Evolutionary conservation across 768 basidiomycete genomes (phyloP).

Genomic region (Leccinum disarticulatum): DNA sequence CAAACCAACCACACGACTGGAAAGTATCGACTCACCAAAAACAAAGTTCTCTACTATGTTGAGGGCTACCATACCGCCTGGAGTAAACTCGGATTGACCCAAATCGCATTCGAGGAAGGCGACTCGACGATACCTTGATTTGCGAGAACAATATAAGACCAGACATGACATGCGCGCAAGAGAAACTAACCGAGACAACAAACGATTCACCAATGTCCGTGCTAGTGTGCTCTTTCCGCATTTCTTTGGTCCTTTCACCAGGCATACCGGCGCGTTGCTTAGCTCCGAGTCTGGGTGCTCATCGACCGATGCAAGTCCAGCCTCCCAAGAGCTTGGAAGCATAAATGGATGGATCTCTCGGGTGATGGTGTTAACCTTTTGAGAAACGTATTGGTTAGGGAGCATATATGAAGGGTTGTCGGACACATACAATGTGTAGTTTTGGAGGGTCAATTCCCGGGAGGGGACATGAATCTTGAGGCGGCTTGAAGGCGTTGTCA

Average conservation of each 20-base stretch:
- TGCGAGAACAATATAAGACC: not conserved
- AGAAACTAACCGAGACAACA: constrained; percentile 52
- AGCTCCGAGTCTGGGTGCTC: constrained; percentile 7
- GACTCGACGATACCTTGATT: constrained; percentile 66
- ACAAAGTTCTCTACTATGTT: constrained; percentile 64
- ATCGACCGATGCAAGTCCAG: constrained; percentile 22
- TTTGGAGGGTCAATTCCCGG: constrained; percentile 47
- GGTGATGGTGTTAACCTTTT: constrained; percentile 26
- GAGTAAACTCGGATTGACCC: constrained; percentile 93
- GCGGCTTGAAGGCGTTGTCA: constrained; percentile 58
- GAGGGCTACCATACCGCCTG: constrained; percentile 81
- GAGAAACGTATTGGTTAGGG: constrained; percentile 18
- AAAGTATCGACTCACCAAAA: constrained; percentile 53
- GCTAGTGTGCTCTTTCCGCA: constrained; percentile 91
- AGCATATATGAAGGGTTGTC: not conserved
- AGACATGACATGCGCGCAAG: not conserved
- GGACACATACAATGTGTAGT: constrained; percentile 45
- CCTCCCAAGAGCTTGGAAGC: constrained; percentile 38
- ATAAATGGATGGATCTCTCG: constrained; percentile 35
- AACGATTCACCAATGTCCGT: constrained; percentile 64
- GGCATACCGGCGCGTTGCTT: constrained; percentile 40
- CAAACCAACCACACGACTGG: not conserved
- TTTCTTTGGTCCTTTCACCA: constrained; percentile 85
- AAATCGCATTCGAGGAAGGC: constrained; percentile 92
- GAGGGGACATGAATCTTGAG: constrained; percentile 29